A percentile compares a stretch with the other conserved stretches of the same genome.
Evolutionary conservation across 169 alveolate genomes (phyloP).

Genomic region (Theileria parva): DNA sequence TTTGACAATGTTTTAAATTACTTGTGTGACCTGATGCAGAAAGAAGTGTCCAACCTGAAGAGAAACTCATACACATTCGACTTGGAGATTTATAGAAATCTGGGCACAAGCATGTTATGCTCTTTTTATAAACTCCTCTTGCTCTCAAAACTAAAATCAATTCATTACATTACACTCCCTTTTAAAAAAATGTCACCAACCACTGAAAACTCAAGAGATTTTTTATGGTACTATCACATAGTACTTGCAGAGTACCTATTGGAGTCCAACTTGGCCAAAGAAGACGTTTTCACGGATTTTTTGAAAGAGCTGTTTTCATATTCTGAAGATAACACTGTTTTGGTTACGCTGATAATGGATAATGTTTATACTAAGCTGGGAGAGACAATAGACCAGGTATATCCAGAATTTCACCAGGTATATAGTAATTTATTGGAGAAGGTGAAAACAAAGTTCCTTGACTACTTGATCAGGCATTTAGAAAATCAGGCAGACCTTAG

Average conservation of each 20-base stretch:
- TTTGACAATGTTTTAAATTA: slow-evolving; percentile 11
- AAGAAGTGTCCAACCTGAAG: slow-evolving; percentile 10
- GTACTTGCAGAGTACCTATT: not conserved
- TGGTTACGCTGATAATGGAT: not conserved
- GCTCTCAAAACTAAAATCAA: not conserved
- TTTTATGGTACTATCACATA: not conserved
- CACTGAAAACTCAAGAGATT: not conserved
- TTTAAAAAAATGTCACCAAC: not conserved
- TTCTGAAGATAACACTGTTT: not conserved
- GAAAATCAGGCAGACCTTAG: not conserved
- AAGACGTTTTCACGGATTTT: slow-evolving; percentile 3
- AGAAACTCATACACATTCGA: slow-evolving; percentile 38
- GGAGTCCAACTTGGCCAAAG: not conserved
- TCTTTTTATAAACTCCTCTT: slow-evolving; percentile 54
- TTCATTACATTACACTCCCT: not conserved
- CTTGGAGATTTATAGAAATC: slow-evolving; percentile 22
- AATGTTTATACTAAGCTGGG: not conserved
- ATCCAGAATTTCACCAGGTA: not conserved
- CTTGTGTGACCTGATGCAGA: slow-evolving; percentile 12
- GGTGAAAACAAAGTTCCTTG: not conserved
- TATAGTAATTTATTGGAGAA: not conserved
- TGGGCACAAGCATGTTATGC: slow-evolving; percentile 57
- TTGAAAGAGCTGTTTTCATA: slow-evolving; percentile 23
- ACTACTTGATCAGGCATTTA: not conserved
- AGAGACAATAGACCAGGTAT: not conserved